Evolutionary conservation across 345 rosid genomes (phyloP), one percentile per base, ranked within the genome.

Genomic region (Gossypium raimondii): DNA sequence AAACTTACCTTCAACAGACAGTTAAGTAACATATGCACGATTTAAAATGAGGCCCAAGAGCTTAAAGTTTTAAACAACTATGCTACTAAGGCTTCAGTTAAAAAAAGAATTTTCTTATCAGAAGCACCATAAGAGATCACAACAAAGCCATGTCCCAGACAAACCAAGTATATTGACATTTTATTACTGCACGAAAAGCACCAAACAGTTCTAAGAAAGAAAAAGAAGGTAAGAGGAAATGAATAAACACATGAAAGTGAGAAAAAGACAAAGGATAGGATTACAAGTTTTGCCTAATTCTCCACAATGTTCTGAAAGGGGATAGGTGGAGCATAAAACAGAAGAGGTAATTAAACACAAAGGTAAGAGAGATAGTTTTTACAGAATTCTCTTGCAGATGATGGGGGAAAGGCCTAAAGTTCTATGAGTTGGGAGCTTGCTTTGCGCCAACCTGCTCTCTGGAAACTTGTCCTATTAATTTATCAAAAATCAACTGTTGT

Each of bases 101-200:
- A 20, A n/a, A 7, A 9, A 56, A 2, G 3, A 9, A 50, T 17
- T 25, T 52, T 51, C 60, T 29, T 10, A 69, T 48, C 58, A 69
- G 59, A 69, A 51, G 43, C 18, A 17, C 60, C 24, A 17, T 2
- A 10, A 51, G 16, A 51, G 56, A 17, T 51, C 44, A 70, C 1
- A 27, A 5, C 4, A 24, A 69, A 68, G 43, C 57, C 59, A 50
- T 51, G 22, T 69, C 59, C 72, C 9, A 9, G 70, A 25, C 1
- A 50, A 68, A 50, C 43, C 2, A 5, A 29, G 72, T 9, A 51
- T 16, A 27, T 24, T 27, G 44, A 27, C 13, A 18, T 25, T 69
- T 50, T 69, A 69, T 48, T 59, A 51, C 73, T 4, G 50, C 17
- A 51, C 5, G 43, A 69, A 17, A 51, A 69, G 73, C 73, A 52